Conservation (phyloP, 23 red algal genomes). For the Cyanidiococcus yangmingshanensis region DNA sequence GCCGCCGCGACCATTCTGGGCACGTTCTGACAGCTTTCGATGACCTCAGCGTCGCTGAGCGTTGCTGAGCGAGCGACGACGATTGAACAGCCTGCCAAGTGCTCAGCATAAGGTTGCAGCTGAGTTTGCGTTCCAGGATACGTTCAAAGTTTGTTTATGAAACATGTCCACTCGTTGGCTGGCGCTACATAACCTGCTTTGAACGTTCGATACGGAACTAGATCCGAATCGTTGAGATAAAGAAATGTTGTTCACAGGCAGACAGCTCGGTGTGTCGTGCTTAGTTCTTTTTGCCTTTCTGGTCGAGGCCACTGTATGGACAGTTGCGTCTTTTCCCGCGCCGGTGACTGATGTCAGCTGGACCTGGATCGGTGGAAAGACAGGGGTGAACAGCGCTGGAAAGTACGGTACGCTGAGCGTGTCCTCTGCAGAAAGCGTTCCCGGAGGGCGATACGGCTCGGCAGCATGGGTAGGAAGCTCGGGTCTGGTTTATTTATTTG, state of each 20-base stretch:
- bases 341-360: background rate
- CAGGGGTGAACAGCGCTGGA: background rate
- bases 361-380: constrained; percentile 1
- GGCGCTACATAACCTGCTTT: background rate
- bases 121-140: no score
- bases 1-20: no score
- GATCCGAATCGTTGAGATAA: no score
- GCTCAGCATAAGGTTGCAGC: no score
- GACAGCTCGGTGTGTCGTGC: no score
- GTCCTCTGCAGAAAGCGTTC: background rate
- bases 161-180: background rate
- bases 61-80: no score
- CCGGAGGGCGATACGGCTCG: background rate
- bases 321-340: background rate
- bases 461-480: background rate
- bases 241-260: no score
- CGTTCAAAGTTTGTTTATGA: background rate
- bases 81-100: no score
- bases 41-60: no score
- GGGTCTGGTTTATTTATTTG: background rate
- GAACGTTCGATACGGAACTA: background rate
- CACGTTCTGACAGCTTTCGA: no score
- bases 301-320: background rate
- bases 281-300: background rate
- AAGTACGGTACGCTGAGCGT: background rate